Base-by-base conservation (phyloP, 1,284 basidiomycete species). In the Tylopilus orsonianus region DNA sequence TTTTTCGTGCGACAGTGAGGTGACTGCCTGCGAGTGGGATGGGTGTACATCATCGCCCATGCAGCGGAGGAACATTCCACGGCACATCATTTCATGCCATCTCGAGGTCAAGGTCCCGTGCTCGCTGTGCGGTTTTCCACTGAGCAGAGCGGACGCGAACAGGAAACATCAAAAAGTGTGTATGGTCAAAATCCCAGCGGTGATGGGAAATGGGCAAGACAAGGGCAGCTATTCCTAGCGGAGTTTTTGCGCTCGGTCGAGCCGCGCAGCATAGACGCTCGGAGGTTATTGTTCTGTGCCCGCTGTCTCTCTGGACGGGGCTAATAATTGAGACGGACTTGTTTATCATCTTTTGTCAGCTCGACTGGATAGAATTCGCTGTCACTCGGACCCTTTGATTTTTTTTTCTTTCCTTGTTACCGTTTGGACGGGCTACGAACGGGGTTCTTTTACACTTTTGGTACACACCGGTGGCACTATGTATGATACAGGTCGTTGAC, bases 21-120 rank as follows among this genome's bases (percentile, higher is more conserved):
- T 1, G 29, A 41, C 50, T 29, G 34, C 2, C 1, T 64, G 62
- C 26, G 45, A 43, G 4, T 64, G 62, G 62, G 39, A 30, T 4
- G 44, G 33, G 2, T 64, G 62, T 41, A 26, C n/a, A 5, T 5
- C 16, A 14, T 2, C n/a, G n/a, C n/a, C 4, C 12, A 57, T 64
- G 52, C 65, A 67, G 32, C 54, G 64, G 19, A 39, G 65, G 19
- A 64, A 65, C 14, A 44, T 68, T 12, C 52, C 65, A 4, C 52
- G 62, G 1, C 62, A 64, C 27, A 57, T 64, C 9, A 27, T 66
- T 14, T 35, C 62, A 0, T 55, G 52, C 30, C 62, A 64, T 16
- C n/a, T 64, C 2, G 65, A 34, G 45, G 30, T 64, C 42, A 68
- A 57, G 39, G 52, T 55, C 34, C 3, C 27, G 8, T 64, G 62